Percentiles rank a stretch among this genome's conserved stretches.
Conservation (phyloP, 1,139 yeast genomes). For the Sugiyamaella grinbergsii region DNA sequence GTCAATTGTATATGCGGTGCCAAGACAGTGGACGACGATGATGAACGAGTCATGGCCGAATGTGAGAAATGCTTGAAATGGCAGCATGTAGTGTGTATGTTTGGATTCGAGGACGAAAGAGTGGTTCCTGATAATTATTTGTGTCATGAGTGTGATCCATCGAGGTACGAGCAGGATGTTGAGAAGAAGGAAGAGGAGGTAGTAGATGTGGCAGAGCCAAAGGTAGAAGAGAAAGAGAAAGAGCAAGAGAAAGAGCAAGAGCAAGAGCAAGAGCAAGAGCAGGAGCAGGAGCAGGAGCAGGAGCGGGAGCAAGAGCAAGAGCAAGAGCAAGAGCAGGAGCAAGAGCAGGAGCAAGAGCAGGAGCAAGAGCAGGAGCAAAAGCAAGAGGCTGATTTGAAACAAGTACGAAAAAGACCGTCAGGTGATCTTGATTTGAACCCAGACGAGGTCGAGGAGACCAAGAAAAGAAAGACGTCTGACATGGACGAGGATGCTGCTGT, state of each 20-base stretch:
- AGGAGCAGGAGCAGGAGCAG: no score
- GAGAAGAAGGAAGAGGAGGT: conserved; percentile 13
- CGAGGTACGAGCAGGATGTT: conserved; percentile 7
- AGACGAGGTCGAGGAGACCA: not conserved
- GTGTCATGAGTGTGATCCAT: conserved; percentile 52
- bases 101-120: conserved; percentile 49
- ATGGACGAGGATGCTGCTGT: not conserved
- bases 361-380: not conserved
- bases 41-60: conserved; percentile 68
- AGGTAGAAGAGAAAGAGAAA: conserved; percentile 11
- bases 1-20: conserved; percentile 70
- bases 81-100: conserved; percentile 82
- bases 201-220: no score
- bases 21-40: conserved; percentile 61
- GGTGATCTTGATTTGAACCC: conserved; percentile 2
- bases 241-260: conserved; percentile 1
- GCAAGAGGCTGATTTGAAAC: not conserved
- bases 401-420: conserved; percentile 1
- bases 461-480: not conserved
- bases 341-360: conserved; percentile 15
- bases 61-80: conserved; percentile 79
- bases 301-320: conserved; percentile 9
- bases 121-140: conserved; percentile 51
- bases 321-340: conserved; percentile 16
- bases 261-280: not conserved